Evolutionary conservation across 768 basidiomycete species (phyloP), one percentile per base, ranked within the genome.

Genomic region (Mycena floridula): DNA sequence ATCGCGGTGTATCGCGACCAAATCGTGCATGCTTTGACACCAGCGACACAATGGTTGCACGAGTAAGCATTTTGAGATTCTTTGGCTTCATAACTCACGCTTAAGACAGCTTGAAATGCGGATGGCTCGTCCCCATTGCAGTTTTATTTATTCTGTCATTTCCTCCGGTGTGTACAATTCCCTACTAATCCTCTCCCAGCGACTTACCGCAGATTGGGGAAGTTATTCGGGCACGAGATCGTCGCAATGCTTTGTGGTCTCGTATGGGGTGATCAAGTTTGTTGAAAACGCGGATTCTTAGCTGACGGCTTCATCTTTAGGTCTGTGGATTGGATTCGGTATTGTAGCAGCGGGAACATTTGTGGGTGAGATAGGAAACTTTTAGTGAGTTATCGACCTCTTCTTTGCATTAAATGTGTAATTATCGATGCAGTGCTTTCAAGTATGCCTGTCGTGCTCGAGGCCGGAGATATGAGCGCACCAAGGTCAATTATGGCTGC

Each of bases 201-300:
- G n/a, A n/a, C n/a, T n/a, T n/a, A n/a, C 8, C 45, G 4, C 50
- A 88, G 76, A 76, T 95, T 15, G n/a, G 7, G 42, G 7, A 26
- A 79, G 63, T 68, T 83, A 13, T 93, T 93, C 55, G 93, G 93
- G 4, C 92, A 95, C 50, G 93, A 95, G 70, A 87, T 95, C 45
- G 72, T 95, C 30, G 88, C 89, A 18, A 76, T 94, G 25, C 69
- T 95, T 6, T 91, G 89, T 54, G 93, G 93, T n/a, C 61, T 95
- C 25, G 88, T 95, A 2, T 96, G 90, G 89, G 91, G 89, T 2
- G n/a, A n/a, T n/a, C n/a, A n/a, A n/a, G n/a, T n/a, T n/a, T n/a
- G n/a, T n/a, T n/a, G n/a, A n/a, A n/a, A n/a, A n/a, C n/a, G n/a
- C n/a, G n/a, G n/a, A n/a, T n/a, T n/a, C n/a, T n/a, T n/a, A n/a